phyloP scores from a whole-genome alignment of 257 asterid genomes.

The Solanum virginianum region DNA sequence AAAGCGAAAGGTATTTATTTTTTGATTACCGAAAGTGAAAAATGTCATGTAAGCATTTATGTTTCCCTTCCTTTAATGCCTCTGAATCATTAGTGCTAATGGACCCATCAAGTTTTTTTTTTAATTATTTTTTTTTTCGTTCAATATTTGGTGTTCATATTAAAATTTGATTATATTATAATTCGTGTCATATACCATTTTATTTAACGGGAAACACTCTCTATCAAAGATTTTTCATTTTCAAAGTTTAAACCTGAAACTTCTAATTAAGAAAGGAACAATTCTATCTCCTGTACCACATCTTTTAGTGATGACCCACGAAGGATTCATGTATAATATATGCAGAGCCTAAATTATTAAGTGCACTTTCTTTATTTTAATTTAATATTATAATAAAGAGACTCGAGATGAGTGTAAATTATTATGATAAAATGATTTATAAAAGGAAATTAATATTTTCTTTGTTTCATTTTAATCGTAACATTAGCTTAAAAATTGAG shows the following conservation, averaged over 20 bases:
- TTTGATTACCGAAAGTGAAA: neutral
- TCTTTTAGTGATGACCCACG: no score
- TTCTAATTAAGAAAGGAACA: no score
- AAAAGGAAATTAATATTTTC: neutral
- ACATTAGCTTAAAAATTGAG: no score
- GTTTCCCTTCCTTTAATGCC: neutral
- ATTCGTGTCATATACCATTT: rapidly evolving
- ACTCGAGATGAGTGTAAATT: neutral
- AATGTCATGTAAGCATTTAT: neutral
- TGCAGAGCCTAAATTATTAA: no score
- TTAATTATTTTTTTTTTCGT: no score
- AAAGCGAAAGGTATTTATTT: neutral
- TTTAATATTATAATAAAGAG: neutral
- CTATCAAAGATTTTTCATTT: no score
- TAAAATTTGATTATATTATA: no score
- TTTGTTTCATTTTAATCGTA: no score
- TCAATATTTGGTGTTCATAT: no score
- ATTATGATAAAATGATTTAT: neutral
- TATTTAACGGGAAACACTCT: rapidly evolving
- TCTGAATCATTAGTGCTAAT: neutral
- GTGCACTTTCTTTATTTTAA: no score
- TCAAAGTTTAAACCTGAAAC: rapidly evolving
- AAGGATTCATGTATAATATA: no score
- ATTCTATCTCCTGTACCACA: rapidly evolving
- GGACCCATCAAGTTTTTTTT: neutral